These are phyloP conservation scores for Moesziomyces sp. DNA, from an alignment of 1,284 basidiomycete genomes.

Conservation along the genomic window DNA sequence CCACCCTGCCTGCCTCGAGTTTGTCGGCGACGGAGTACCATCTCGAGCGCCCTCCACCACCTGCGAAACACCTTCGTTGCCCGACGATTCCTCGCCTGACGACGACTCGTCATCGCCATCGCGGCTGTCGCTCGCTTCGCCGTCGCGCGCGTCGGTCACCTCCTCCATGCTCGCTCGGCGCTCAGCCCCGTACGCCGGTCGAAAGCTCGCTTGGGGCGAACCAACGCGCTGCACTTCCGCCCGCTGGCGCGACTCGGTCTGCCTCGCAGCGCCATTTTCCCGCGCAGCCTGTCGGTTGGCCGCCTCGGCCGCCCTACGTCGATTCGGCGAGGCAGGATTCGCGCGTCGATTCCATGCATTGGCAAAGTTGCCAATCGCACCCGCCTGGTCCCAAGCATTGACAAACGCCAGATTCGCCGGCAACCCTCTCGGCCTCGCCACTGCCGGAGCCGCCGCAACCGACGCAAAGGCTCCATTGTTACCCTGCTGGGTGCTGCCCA, in stretches of 20 bases:
- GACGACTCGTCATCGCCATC: constrained; percentile 61
- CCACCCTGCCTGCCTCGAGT: constrained; percentile 12
- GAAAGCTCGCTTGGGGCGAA: too few species aligned
- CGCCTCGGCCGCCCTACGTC: constrained; percentile 7
- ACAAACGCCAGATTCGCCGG: constrained; percentile 46
- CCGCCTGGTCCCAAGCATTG: constrained; percentile 57
- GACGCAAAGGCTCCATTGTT: background rate
- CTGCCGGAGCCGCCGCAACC: constrained; percentile 4
- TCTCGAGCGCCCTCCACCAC: background rate
- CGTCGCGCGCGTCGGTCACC: constrained; percentile 15
- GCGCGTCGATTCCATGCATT: constrained; percentile 20
- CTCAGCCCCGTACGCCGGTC: background rate
- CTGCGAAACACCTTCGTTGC: constrained; percentile 17
- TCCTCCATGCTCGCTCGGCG: constrained; percentile 19
- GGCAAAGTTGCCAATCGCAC: constrained; percentile 47
- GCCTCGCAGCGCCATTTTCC: background rate
- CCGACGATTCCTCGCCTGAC: constrained; percentile 35
- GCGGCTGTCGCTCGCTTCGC: constrained; percentile 46
- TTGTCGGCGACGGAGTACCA: constrained; percentile 15
- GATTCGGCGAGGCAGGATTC: constrained; percentile 17
- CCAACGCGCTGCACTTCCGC: background rate
- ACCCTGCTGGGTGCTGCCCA: constrained; percentile 11
- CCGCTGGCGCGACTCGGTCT: background rate
- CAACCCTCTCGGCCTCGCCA: constrained; percentile 26
- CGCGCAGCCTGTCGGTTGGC: background rate